Evolutionary conservation across 768 basidiomycete genomes (phyloP).

Genomic region (Russula lepida): DNA sequence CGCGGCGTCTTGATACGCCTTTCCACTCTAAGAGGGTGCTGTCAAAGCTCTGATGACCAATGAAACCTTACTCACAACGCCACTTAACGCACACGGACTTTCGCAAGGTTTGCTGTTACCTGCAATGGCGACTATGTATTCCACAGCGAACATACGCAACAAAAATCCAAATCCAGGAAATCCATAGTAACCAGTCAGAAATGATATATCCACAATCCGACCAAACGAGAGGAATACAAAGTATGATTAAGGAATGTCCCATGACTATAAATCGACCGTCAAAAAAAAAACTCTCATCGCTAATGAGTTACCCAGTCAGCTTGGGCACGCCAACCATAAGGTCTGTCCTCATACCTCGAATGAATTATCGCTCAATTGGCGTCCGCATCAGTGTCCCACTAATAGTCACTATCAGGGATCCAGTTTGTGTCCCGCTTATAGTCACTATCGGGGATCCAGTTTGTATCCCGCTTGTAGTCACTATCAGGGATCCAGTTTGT

Average conservation of each 20-base stretch:
- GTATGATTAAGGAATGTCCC: neutral
- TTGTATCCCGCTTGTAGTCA: neutral
- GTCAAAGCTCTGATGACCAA: neutral
- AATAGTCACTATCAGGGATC: fast-evolving
- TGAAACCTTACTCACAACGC: neutral
- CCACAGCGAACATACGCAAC: neutral
- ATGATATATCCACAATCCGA: neutral
- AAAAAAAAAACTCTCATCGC: neutral
- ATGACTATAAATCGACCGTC: neutral
- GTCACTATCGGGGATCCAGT: fast-evolving
- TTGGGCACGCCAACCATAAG: neutral
- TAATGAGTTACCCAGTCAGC: neutral
- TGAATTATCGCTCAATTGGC: no score
- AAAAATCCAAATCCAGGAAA: neutral
- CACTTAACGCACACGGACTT: neutral
- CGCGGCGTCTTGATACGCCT: neutral
- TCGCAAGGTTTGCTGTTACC: neutral
- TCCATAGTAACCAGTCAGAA: neutral
- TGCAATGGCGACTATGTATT: neutral
- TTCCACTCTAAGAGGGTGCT: no score
- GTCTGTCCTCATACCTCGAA: neutral
- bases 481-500: neutral
- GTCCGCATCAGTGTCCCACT: neutral
- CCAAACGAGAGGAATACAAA: neutral
- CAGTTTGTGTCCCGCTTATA: neutral